These are phyloP conservation scores for Cyanophora paradoxa DNA, from an alignment of 78 protist genomes.

Conservation along the genomic window DNA sequence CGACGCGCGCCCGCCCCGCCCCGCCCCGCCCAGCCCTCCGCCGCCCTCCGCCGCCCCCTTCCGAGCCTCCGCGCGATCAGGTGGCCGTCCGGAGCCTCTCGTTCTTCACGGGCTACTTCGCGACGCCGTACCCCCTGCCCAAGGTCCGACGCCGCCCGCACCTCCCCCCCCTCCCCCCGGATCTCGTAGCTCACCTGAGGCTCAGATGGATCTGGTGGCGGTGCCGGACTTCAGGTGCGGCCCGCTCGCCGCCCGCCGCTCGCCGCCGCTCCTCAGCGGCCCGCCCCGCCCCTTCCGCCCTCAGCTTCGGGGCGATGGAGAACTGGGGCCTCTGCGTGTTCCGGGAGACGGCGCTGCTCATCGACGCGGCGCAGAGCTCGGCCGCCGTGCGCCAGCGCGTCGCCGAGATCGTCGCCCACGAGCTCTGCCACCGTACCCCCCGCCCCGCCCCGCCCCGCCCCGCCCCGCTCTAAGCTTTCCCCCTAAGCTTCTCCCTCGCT, in stretches of 20 bases:
- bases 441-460: too few species aligned
- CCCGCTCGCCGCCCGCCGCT: too few species aligned
- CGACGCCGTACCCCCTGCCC: constrained; percentile 20
- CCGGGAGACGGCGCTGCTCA: constrained; percentile 58
- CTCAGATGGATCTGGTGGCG: constrained; percentile 17
- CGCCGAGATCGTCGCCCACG: constrained; percentile 53
- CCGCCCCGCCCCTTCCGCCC: too few species aligned
- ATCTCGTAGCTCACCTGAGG: constrained; percentile 32
- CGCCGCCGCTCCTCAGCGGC: too few species aligned
- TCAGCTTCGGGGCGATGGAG: constrained; percentile 41
- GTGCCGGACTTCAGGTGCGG: constrained; percentile 14
- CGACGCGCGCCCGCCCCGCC: not conserved
- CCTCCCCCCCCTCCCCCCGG: too few species aligned
- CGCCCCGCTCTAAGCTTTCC: too few species aligned
- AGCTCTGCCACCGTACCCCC: constrained; percentile 43
- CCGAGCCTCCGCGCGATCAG: not conserved
- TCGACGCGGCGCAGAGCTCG: constrained; percentile 23
- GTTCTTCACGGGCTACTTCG: constrained; percentile 25
- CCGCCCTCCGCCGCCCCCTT: too few species aligned
- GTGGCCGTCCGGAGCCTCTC: constrained; percentile 16
- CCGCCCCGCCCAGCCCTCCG: too few species aligned
- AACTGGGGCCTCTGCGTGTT: constrained; percentile 69
- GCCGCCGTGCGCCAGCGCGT: constrained; percentile 43
- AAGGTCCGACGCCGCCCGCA: too few species aligned
- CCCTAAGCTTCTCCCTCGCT: too few species aligned